Conservation (phyloP, 164 flowering plant genomes). For the Piper betle region DNA sequence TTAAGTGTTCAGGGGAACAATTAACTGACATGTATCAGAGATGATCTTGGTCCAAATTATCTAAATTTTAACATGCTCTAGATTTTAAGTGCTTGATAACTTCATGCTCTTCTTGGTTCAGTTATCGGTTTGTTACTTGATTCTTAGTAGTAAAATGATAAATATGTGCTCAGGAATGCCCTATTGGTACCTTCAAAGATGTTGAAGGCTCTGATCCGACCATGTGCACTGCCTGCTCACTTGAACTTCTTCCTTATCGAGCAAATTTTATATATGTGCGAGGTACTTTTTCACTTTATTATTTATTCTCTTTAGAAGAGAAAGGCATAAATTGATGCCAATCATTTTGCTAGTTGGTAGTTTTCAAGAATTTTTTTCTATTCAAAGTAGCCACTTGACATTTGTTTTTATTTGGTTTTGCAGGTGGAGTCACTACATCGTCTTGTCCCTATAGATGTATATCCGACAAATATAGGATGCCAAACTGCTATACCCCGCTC, state of each 20-base stretch:
- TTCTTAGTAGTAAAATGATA: not conserved
- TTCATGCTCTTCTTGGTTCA: not conserved
- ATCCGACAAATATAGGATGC: constrained; percentile 75
- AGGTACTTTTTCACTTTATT: constrained; percentile 29
- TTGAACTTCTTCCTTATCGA: constrained; percentile 62
- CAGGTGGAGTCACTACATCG: constrained; percentile 66
- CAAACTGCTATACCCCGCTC: constrained; percentile 80
- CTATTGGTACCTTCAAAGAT: constrained; percentile 77
- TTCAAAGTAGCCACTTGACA: too few species aligned
- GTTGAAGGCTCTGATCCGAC: constrained; percentile 58
- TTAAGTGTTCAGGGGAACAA: too few species aligned
- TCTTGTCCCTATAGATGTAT: constrained; percentile 69
- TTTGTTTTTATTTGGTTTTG: constrained; percentile 9
- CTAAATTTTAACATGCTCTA: too few species aligned
- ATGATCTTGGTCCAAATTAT: too few species aligned
- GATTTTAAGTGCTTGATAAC: not conserved
- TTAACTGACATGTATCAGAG: too few species aligned
- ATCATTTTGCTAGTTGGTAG: not conserved
- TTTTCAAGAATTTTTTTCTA: not conserved
- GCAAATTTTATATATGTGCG: constrained; percentile 63
- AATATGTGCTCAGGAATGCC: constrained; percentile 60
- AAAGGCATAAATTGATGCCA: not conserved
- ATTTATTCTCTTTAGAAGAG: not conserved
- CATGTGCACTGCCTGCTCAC: constrained; percentile 66
- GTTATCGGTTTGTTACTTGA: not conserved